Evolutionary conservation across 139 green algal genomes (phyloP), one percentile per base, ranked within the genome.

Genomic region (Chlamydomonas schloesseri): DNA sequence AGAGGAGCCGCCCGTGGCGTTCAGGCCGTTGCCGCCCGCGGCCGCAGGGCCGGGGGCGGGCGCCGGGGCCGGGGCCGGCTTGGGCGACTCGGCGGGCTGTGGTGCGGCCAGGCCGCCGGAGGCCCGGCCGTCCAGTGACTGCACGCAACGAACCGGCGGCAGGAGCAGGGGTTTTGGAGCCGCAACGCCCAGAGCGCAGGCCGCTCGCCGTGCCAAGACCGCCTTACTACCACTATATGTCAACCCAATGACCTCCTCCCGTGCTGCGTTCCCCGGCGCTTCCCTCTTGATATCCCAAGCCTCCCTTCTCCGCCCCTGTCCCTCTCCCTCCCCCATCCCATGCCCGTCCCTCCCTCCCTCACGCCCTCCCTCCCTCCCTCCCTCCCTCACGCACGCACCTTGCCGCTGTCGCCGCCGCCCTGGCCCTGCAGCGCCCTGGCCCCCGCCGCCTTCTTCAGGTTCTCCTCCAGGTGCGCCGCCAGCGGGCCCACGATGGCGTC

Each of bases 381-480:
- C n/a, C n/a, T n/a, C n/a, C n/a, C n/a, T n/a, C n/a, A n/a, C n/a
- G n/a, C n/a, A n/a, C n/a, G n/a, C 73, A 81, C 73, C 73, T 60
- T 69, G 23, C 28, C 50, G 23, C 75, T 18, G 26, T 34, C 62
- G 18, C 26, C 26, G 28, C 26, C 62, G 13, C 62, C 28, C 26
- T 2, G 26, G 5, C 36, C 76, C 34, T 18, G 31, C 24, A 20
- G 53, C 4, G 20, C 53, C 3, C 33, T 64, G 70, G 70, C 62
- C 62, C 28, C 65, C n/a, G 83, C 86, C 36, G 87, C 92, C 47
- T 91, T 90, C 1, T 82, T 73, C 33, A 97, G 70, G 82, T 98
- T 95, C 6, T 96, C 93, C 77, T 92, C 84, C 15, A 98, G 87
- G 81, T 98, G 95, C 42, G 79, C 23, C 31, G 91, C 88, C n/a